Conservation (phyloP, 1,284 basidiomycete genomes). For the Wallemia hederae region DNA sequence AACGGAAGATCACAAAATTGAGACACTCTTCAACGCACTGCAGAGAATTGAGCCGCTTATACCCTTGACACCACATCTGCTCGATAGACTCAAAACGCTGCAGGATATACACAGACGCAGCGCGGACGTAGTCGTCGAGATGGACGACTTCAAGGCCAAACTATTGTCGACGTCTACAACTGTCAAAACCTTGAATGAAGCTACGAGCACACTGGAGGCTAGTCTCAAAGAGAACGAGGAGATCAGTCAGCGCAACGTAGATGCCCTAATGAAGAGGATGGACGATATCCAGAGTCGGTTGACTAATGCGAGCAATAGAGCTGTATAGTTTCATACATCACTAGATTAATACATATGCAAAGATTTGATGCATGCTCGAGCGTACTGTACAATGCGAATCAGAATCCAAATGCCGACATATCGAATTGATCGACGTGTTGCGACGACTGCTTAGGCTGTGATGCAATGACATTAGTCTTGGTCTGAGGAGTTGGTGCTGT, state of each 20-base stretch:
- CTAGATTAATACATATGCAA: neutral
- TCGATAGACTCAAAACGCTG: slow-evolving; percentile 56
- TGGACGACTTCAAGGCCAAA: neutral
- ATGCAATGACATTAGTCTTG: neutral
- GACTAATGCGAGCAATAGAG: neutral
- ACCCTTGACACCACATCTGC: slow-evolving; percentile 69
- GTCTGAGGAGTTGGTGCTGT: neutral
- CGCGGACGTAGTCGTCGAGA: neutral
- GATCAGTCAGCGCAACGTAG: neutral
- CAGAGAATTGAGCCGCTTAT: slow-evolving; percentile 56
- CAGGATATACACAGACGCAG: neutral
- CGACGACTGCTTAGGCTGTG: neutral
- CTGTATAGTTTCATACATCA: neutral
- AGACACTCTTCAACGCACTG: slow-evolving; percentile 33
- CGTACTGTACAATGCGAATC: too few species aligned
- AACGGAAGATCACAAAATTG: slow-evolving; percentile 5
- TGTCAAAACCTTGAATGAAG: neutral
- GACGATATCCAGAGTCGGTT: neutral
- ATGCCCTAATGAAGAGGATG: neutral
- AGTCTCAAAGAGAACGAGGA: neutral
- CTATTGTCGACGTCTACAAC: neutral
- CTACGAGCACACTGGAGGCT: neutral
- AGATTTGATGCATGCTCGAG: too few species aligned
- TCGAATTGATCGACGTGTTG: neutral
- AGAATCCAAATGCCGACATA: neutral